phyloP scores from a whole-genome alignment of 768 basidiomycete genomes.

The Daedaleopsis nitida region DNA sequence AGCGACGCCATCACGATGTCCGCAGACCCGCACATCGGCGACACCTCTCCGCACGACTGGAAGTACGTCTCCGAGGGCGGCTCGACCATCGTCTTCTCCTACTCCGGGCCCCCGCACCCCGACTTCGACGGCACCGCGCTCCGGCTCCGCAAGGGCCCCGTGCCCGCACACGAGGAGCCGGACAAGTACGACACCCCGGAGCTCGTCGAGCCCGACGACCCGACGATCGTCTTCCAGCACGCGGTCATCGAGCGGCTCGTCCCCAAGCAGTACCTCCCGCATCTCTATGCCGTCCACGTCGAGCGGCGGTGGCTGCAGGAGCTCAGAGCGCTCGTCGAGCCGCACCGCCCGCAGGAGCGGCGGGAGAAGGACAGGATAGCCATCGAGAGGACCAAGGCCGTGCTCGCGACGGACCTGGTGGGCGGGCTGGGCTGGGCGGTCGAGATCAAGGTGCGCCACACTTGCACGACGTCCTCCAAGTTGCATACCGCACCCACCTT shows the following conservation, averaged over 20 bases:
- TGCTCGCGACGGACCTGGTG: conserved; percentile 82
- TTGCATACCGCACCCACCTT: background rate
- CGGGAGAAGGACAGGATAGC: conserved; percentile 62
- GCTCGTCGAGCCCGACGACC: conserved; percentile 42
- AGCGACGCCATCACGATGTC: background rate
- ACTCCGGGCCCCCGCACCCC: conserved; percentile 55
- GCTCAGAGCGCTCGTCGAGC: conserved; percentile 49
- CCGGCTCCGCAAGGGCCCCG: conserved; percentile 65
- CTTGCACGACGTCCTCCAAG: background rate
- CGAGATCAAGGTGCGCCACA: conserved; percentile 81
- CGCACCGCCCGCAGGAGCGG: conserved; percentile 57
- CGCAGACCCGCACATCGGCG: background rate
- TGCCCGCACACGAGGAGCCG: conserved; percentile 17
- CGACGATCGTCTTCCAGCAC: conserved; percentile 57
- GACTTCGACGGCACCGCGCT: conserved; percentile 67
- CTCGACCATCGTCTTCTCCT: conserved; percentile 87
- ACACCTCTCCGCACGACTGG: conserved; percentile 61
- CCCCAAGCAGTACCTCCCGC: conserved; percentile 58
- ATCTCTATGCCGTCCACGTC: conserved; percentile 49
- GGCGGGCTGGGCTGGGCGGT: conserved; percentile 66
- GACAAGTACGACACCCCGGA: conserved; percentile 1
- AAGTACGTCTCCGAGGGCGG: conserved; percentile 91
- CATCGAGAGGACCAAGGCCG: conserved; percentile 49
- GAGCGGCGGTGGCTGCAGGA: conserved; percentile 59
- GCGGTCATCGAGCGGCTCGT: conserved; percentile 68